A percentile compares a stretch with the other conserved stretches of the same genome.
These are phyloP conservation scores for Cornus kousa DNA, from an alignment of 148 eudicot species.

Conservation along the genomic window DNA sequence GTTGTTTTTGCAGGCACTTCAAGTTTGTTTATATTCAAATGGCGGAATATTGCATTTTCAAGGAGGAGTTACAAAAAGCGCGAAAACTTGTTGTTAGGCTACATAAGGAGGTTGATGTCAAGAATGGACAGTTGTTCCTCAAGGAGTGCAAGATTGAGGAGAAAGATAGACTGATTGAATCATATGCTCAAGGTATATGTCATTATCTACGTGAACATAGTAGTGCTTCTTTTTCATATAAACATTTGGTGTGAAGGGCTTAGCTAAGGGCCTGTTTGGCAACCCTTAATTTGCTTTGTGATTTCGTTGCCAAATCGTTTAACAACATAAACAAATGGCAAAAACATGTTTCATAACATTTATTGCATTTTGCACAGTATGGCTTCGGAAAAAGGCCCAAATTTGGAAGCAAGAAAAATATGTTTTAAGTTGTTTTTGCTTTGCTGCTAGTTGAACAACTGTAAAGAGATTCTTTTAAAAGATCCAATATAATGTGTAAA, in stretches of 20 bases:
- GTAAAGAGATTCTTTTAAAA: too few relatives aligned
- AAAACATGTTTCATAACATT: too few relatives aligned
- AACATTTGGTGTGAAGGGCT: neutral
- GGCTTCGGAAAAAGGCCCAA: too few relatives aligned
- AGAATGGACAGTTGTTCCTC: neutral
- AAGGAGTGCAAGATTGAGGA: neutral
- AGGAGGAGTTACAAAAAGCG: neutral
- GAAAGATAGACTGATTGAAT: slow-evolving; percentile 5
- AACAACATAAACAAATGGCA: too few relatives aligned
- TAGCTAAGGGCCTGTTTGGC: too few relatives aligned
- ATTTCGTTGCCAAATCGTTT: too few relatives aligned
- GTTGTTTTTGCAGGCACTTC: neutral
- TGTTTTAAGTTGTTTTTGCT: too few relatives aligned
- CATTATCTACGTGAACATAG: neutral
- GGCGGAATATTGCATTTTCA: neutral
- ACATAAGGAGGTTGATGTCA: neutral
- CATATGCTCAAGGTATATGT: slow-evolving; percentile 8
- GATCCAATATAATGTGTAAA: too few relatives aligned
- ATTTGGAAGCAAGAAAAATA: too few relatives aligned
- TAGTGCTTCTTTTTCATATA: neutral
- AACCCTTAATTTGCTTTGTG: too few relatives aligned
- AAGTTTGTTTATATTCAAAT: neutral
- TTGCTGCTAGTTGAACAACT: too few relatives aligned
- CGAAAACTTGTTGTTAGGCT: neutral
- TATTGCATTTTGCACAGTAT: too few relatives aligned